Conservation (phyloP, 2,329 filamentous ascomycete species). For the Apiospora sp. region DNA sequence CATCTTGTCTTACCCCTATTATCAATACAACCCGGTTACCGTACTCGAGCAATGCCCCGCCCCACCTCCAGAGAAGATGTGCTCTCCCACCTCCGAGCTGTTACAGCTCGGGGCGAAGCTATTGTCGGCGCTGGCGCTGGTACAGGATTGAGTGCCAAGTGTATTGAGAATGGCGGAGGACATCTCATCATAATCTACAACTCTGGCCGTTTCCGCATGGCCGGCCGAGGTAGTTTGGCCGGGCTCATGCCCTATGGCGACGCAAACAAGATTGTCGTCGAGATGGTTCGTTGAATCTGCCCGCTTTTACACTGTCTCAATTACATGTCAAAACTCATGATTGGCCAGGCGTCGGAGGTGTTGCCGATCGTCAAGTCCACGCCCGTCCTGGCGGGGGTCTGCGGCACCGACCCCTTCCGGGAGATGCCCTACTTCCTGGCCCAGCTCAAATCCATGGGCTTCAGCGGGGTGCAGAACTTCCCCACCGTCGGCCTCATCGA, state of each 20-base stretch:
- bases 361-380: slow-evolving; percentile 69
- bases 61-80: slow-evolving; percentile 64
- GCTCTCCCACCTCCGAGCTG: slow-evolving; percentile 59
- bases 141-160: slow-evolving; percentile 75
- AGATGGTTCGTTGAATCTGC: slow-evolving; percentile 61
- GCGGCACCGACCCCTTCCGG: slow-evolving; percentile 74
- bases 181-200: slow-evolving; percentile 79
- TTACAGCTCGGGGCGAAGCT: slow-evolving; percentile 62
- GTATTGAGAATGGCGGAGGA: slow-evolving; percentile 71
- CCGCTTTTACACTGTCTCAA: neutral
- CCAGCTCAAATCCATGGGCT: slow-evolving; percentile 68
- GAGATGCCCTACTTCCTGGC: slow-evolving; percentile 66
- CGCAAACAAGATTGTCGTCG: slow-evolving; percentile 73
- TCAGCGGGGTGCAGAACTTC: slow-evolving; percentile 77
- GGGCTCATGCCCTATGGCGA: slow-evolving; percentile 77
- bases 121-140: slow-evolving; percentile 76
- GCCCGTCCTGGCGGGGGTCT: slow-evolving; percentile 75
- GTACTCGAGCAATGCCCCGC: slow-evolving; percentile 52
- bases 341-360: slow-evolving; percentile 65
- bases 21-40: neutral
- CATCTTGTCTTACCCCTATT: neutral
- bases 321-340: neutral
- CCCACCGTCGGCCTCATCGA: slow-evolving; percentile 77
- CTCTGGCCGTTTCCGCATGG: slow-evolving; percentile 76
- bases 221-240: slow-evolving; percentile 72